These are phyloP conservation scores for Lactuca sativa DNA, from an alignment of 129 eudicot species.

Conservation along the genomic window DNA sequence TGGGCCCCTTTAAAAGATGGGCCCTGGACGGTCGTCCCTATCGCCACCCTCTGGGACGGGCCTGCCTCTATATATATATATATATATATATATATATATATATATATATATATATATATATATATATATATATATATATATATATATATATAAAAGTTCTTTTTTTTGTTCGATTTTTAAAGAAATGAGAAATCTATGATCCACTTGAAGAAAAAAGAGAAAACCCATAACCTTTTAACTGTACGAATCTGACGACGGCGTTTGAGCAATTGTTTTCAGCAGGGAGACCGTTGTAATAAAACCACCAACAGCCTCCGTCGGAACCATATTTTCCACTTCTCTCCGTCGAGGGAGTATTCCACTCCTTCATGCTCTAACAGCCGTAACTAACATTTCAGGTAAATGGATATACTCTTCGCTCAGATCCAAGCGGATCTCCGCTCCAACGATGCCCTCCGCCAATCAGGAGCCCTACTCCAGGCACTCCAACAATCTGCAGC, in stretches of 20 bases:
- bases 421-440: constrained; percentile 99
- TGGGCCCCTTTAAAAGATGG: too few species aligned
- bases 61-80: too few species aligned
- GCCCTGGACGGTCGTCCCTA: too few species aligned
- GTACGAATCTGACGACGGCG: constrained; percentile 25
- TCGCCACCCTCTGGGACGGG: too few species aligned
- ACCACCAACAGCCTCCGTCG: constrained; percentile 24
- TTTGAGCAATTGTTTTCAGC: constrained; percentile 10
- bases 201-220: background rate
- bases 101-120: too few species aligned
- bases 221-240: constrained; percentile 1
- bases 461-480: constrained; percentile 84
- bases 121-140: too few species aligned
- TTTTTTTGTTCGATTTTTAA: too few species aligned
- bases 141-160: too few species aligned
- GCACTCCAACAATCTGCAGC: constrained; percentile 99
- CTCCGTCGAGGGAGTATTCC: constrained; percentile 6
- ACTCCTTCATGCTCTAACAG: constrained; percentile 22
- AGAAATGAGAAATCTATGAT: too few species aligned
- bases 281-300: constrained; percentile 23
- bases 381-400: constrained; percentile 6
- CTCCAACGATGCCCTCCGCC: constrained; percentile 98
- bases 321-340: constrained; percentile 28
- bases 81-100: too few species aligned
- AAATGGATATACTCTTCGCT: constrained; percentile 90